A percentile compares a stretch with the other conserved stretches of the same genome.
These are phyloP conservation scores for Trametes villosa DNA, from an alignment of 768 basidiomycete species.

Conservation along the genomic window DNA sequence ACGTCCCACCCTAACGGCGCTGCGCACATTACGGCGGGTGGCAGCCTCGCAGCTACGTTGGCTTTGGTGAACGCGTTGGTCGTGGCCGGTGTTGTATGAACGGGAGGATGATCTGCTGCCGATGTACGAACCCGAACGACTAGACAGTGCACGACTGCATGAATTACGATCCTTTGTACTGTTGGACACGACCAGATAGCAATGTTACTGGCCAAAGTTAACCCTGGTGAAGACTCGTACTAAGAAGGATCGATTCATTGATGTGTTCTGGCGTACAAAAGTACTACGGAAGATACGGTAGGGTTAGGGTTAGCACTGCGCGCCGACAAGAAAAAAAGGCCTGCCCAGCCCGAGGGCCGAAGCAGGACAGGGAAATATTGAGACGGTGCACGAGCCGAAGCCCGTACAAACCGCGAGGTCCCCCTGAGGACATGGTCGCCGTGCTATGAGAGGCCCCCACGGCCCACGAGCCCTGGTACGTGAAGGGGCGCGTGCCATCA, in stretches of 20 bases:
- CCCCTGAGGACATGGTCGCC: conserved; percentile 60
- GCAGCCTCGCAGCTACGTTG: too few species aligned
- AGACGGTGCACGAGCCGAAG: conserved; percentile 50
- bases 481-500: conserved; percentile 43
- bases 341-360: conserved; percentile 58
- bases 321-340: conserved; percentile 37
- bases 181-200: too few species aligned
- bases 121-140: too few species aligned
- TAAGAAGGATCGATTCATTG: too few species aligned
- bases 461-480: conserved; percentile 41
- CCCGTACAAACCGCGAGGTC: conserved; percentile 49
- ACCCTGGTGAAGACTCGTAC: too few species aligned
- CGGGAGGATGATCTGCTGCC: too few species aligned
- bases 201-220: too few species aligned
- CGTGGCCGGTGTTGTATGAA: too few species aligned
- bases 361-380: conserved; percentile 51
- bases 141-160: too few species aligned
- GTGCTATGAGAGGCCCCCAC: conserved; percentile 50
- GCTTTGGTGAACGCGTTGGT: too few species aligned
- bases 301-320: conserved; percentile 3
- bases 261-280: background rate
- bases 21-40: too few species aligned
- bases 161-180: too few species aligned
- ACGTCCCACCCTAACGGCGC: background rate
- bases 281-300: background rate